Percentiles rank a stretch among this genome's conserved stretches.
phyloP scores from a whole-genome alignment of 208 protist genomes.

The Acanthamoeba royreba region DNA sequence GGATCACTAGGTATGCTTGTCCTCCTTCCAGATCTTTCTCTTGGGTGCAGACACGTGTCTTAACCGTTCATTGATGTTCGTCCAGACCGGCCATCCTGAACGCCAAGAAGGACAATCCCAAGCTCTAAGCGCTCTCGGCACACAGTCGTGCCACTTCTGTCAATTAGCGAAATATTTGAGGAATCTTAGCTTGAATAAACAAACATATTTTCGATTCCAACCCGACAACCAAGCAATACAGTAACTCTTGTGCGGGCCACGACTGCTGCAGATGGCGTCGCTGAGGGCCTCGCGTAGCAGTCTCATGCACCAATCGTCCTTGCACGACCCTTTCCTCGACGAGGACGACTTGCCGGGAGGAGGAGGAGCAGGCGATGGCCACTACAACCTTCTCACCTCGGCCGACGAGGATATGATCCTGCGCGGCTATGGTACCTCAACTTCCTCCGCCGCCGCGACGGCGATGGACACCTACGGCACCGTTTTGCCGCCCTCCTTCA shows the following conservation, averaged over 20 bases:
- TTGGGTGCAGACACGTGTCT: too few relatives aligned
- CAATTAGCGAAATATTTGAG: too few relatives aligned
- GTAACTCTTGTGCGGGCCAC: too few relatives aligned
- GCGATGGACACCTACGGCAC: background rate
- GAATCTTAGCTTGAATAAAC: too few relatives aligned
- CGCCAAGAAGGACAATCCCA: background rate
- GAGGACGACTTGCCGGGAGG: background rate
- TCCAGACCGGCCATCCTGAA: background rate
- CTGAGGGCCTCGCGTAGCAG: background rate
- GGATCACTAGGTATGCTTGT: background rate
- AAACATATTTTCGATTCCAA: too few relatives aligned
- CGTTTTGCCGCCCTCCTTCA: background rate
- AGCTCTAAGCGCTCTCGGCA: background rate
- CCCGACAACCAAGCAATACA: too few relatives aligned
- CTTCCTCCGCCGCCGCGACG: background rate
- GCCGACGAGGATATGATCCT: conserved; percentile 1
- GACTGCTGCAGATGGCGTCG: background rate
- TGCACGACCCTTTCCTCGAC: background rate
- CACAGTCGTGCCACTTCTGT: too few relatives aligned
- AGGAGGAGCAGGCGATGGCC: background rate
- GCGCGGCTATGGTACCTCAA: background rate
- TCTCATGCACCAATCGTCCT: background rate
- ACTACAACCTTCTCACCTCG: background rate
- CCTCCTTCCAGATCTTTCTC: background rate
- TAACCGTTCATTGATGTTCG: background rate